A percentile compares a stretch with the other conserved stretches of the same genome.
Conservation (phyloP, 176 grass and related monocot species). For the Bromus sterilis region DNA sequence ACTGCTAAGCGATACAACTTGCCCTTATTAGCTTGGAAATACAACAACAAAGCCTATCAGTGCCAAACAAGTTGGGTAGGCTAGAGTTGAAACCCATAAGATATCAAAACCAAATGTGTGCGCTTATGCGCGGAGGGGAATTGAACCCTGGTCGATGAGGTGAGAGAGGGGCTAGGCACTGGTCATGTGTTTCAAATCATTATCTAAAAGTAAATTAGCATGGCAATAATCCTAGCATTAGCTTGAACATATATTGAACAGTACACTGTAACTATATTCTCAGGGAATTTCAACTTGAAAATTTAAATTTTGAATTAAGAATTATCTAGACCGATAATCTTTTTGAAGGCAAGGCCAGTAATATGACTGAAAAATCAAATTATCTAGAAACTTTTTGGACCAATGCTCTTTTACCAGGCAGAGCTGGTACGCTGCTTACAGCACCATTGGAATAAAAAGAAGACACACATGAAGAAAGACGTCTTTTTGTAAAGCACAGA, state of each 20-base stretch:
- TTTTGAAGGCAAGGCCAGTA: not conserved
- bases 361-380: not conserved
- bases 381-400: not conserved
- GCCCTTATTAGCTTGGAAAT: not conserved
- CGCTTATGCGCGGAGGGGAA: no score
- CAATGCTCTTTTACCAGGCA: not conserved
- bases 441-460: not conserved
- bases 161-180: no score
- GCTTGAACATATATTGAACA: not conserved
- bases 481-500: not conserved
- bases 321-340: not conserved
- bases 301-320: not conserved
- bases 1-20: not conserved
- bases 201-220: not conserved
- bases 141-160: no score
- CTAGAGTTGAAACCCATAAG: no score
- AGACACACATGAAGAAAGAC: conserved; percentile 2
- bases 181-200: no score
- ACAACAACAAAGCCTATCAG: no score
- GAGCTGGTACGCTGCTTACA: not conserved
- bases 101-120: no score
- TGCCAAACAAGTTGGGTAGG: no score
- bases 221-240: not conserved
- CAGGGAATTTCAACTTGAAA: not conserved
- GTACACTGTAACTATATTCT: not conserved